Conservation (phyloP, 2,329 filamentous ascomycete species). For the Podosphaera fusca region DNA sequence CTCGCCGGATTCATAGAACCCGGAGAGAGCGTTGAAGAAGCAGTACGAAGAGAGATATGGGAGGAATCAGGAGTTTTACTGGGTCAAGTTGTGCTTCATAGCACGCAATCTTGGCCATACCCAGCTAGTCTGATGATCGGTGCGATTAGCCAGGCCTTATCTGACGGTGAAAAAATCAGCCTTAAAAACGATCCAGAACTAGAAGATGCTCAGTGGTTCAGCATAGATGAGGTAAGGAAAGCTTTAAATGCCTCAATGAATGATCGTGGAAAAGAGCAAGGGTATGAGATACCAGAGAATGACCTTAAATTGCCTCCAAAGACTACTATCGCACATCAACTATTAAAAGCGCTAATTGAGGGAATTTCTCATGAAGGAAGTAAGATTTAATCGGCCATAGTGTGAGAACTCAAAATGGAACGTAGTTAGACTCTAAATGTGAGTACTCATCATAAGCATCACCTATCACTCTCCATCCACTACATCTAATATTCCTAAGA, state of each 20-base stretch:
- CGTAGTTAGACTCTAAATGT: too few relatives aligned
- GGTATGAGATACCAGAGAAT: conserved; percentile 50
- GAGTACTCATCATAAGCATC: too few relatives aligned
- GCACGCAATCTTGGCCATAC: conserved; percentile 72
- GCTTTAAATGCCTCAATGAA: conserved; percentile 47
- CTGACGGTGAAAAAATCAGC: conserved; percentile 56
- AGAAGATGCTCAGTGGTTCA: conserved; percentile 74
- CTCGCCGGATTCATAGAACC: conserved; percentile 74
- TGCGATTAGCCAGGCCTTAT: conserved; percentile 67
- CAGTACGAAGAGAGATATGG: conserved; percentile 64
- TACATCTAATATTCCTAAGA: too few relatives aligned
- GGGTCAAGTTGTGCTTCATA: conserved; percentile 60
- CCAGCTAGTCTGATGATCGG: conserved; percentile 70
- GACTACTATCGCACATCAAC: conserved; percentile 80
- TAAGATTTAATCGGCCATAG: not conserved
- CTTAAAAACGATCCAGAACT: conserved; percentile 79
- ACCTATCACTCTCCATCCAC: too few relatives aligned
- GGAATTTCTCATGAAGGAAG: conserved; percentile 20
- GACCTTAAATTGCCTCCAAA: conserved; percentile 56
- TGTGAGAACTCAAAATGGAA: too few relatives aligned
- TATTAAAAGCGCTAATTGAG: conserved; percentile 57
- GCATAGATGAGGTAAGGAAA: conserved; percentile 54
- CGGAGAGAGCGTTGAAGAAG: conserved; percentile 66
- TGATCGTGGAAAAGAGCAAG: conserved; percentile 39
- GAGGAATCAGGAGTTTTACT: conserved; percentile 61